Evolutionary conservation across 306 rosid genomes (phyloP), one percentile per base, ranked within the genome.

Genomic region (Gleditsia sinensis): DNA sequence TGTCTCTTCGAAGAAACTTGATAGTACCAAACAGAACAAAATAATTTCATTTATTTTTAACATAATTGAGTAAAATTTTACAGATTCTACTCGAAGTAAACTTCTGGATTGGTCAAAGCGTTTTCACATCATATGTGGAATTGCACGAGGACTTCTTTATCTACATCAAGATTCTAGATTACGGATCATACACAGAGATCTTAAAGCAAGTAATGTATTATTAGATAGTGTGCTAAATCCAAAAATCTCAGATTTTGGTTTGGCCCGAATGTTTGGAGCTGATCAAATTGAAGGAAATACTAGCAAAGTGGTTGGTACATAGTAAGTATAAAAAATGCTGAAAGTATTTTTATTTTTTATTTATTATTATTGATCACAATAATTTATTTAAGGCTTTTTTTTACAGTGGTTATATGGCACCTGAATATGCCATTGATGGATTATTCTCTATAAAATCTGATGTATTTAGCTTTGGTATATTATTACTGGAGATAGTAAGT

Each of bases 141-240:
- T 80, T 7, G 73, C 77, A 39, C 33, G 80, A 0, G 68, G 73
- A 0, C 16, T 80, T 14, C 3, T 80, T 0, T 80, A 80, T 46
- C 55, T 80, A 28, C 80, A 75, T 14, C 73, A 80, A 5, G 73
- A 80, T 37, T 80, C 73, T 7, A 74, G 72, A 50, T 12, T 80
- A 12, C 37, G 67, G 10, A 61, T 80, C 1, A 73, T 79, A 9
- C 71, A 79, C 0, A 24, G 71, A 37, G 66, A 77, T 30, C 21
- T 70, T 0, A 78, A 78, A 11, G 27, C 54, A 30, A 64, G 74
- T 11, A 78, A 78, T 54, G 3, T 78, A 2, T 54, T 78, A 30
- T 6, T 78, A 6, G 78, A 80, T 12, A 50, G 17, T 17, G 9
- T 60, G 0, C 20, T 75, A 59, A 68, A 55, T 0, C 48, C 72